Evolutionary conservation across 2,329 filamentous ascomycete species (phyloP).

Genomic region (Exophiala viscosa): DNA sequence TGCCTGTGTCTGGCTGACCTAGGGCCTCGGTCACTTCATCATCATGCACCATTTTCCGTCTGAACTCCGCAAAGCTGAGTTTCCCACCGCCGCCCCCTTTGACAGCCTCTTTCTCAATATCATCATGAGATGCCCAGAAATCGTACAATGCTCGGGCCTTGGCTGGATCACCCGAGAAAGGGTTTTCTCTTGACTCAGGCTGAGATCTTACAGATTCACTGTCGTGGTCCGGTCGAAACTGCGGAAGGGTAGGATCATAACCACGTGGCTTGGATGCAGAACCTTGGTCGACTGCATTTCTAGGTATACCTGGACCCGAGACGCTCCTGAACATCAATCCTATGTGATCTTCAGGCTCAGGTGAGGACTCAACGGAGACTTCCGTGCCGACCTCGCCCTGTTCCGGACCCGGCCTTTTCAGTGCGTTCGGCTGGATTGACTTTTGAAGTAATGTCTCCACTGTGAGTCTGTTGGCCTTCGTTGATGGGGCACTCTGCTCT

Average conservation of each 20-base stretch:
- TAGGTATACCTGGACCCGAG: background rate
- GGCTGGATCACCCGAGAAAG: constrained; percentile 10
- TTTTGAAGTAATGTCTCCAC: constrained; percentile 26
- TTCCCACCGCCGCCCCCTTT: constrained; percentile 72
- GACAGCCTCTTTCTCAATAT: constrained; percentile 65
- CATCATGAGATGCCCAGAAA: constrained; percentile 52
- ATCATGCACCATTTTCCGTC: constrained; percentile 67
- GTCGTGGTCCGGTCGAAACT: constrained; percentile 41
- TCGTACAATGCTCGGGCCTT: constrained; percentile 25
- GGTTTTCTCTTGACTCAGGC: constrained; percentile 32
- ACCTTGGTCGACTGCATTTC: background rate
- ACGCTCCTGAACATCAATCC: constrained; percentile 12
- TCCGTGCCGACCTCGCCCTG: constrained; percentile 23
- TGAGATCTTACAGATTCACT: constrained; percentile 29
- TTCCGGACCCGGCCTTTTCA: background rate
- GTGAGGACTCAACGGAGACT: background rate
- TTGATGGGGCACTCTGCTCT: constrained; percentile 29
- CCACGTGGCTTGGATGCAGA: background rate
- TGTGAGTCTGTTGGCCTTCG: constrained; percentile 26
- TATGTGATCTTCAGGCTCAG: constrained; percentile 29
- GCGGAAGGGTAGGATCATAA: constrained; percentile 45
- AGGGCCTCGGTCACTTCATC: constrained; percentile 10
- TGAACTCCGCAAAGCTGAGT: constrained; percentile 76
- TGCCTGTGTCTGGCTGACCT: constrained; percentile 6
- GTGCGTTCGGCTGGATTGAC: no score